Evolutionary conservation across 805 yeast genomes (phyloP).

Genomic region (Cyberlindnera sargentensis): DNA sequence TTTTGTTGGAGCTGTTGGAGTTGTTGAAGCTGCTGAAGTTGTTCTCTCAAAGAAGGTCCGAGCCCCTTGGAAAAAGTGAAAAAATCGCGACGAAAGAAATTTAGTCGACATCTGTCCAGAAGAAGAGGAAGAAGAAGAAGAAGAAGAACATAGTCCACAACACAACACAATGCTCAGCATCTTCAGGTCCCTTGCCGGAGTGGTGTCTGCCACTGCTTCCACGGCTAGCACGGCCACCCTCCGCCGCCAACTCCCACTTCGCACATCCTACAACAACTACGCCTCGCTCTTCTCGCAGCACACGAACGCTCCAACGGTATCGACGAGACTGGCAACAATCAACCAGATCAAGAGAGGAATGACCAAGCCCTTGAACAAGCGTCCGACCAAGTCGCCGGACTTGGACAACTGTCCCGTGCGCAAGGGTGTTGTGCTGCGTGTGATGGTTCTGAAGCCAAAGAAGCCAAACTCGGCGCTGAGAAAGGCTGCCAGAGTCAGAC

Average conservation of each 20-base stretch:
- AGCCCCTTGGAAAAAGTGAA: too few relatives aligned
- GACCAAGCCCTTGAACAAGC: conserved; percentile 40
- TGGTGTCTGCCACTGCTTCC: too few relatives aligned
- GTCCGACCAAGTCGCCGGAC: conserved; percentile 67
- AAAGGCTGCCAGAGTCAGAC: conserved; percentile 91
- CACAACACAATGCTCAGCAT: conserved; percentile 1
- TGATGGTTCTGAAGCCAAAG: conserved; percentile 93
- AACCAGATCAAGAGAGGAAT: conserved; percentile 74
- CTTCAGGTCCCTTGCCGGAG: conserved; percentile 19
- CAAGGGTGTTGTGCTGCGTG: conserved; percentile 90
- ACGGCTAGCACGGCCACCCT: conserved; percentile 10
- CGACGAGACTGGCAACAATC: conserved; percentile 48
- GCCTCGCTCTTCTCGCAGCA: conserved; percentile 8
- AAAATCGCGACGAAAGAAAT: too few relatives aligned
- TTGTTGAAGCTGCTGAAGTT: too few relatives aligned
- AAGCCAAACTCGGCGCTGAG: conserved; percentile 98
- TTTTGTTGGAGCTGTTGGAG: too few relatives aligned
- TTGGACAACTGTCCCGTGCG: conserved; percentile 76
- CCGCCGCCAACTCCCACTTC: conserved; percentile 8
- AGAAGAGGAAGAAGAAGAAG: too few relatives aligned
- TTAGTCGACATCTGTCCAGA: too few relatives aligned
- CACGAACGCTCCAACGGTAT: conserved; percentile 11
- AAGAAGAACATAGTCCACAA: too few relatives aligned
- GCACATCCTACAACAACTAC: conserved; percentile 5
- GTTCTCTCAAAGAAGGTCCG: too few relatives aligned